These are phyloP conservation scores for Colletotrichum sp. DNA, from an alignment of 2,329 filamentous ascomycete genomes.

Conservation along the genomic window DNA sequence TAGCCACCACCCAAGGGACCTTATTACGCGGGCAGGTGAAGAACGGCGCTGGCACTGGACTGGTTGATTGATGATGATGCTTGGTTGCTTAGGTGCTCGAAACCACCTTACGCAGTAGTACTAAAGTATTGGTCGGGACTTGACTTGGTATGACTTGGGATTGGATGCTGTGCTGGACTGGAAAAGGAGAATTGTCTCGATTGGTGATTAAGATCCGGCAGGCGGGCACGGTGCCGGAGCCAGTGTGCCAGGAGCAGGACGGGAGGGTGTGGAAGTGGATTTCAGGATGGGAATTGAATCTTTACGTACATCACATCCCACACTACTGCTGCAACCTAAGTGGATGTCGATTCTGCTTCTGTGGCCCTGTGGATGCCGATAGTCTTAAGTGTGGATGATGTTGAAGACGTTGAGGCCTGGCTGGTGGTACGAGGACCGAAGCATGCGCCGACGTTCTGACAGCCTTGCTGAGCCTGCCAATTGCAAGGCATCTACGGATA, in stretches of 20 bases:
- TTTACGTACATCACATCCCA: neutral
- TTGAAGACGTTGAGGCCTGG: neutral
- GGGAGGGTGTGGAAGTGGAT: neutral
- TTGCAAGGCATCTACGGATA: neutral
- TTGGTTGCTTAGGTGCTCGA: neutral
- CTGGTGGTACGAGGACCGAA: neutral
- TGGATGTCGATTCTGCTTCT: neutral
- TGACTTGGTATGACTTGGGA: neutral
- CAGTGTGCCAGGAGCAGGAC: neutral
- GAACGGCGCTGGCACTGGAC: neutral
- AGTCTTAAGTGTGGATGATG: neutral
- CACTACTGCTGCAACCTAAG: neutral
- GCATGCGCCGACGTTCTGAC: neutral
- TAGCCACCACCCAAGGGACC: neutral
- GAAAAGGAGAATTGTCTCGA: conserved; percentile 1
- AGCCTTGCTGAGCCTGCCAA: neutral
- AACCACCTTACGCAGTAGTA: too few species aligned
- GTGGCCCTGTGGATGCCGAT: neutral
- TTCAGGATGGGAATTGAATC: neutral
- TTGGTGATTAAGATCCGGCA: conserved; percentile 10
- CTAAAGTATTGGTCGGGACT: neutral
- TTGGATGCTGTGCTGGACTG: neutral
- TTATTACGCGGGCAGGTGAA: too few species aligned
- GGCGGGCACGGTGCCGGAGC: neutral
- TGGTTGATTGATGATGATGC: too few species aligned